Conservation (phyloP, 2,329 filamentous ascomycete species). For the Graphiopsis chlorocephala region DNA sequence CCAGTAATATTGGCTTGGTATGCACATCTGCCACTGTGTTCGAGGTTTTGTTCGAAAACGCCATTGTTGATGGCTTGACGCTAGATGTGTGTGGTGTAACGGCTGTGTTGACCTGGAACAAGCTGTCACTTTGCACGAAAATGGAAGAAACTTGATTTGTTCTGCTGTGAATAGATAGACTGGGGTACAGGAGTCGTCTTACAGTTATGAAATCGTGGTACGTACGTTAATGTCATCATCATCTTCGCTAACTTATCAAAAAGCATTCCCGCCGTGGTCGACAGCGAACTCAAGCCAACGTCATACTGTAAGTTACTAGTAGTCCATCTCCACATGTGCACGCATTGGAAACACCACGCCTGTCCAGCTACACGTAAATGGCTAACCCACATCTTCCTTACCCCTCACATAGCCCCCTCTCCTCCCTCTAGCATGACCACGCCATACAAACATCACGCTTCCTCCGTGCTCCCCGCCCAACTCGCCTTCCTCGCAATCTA, state of each 20-base stretch:
- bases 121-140: background rate
- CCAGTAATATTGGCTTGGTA: background rate
- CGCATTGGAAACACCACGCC: background rate
- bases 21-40: background rate
- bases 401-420: background rate
- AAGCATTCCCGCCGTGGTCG: background rate
- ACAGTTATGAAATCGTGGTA: background rate
- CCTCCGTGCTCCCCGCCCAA: conserved; percentile 61
- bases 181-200: background rate
- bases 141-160: background rate
- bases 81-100: background rate
- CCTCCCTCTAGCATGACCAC: conserved; percentile 12
- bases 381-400: background rate
- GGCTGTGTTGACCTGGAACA: background rate
- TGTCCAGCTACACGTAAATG: background rate
- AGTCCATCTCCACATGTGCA: background rate
- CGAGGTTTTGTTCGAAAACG: background rate
- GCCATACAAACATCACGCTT: conserved; percentile 8
- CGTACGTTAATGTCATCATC: background rate
- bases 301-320: no score
- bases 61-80: background rate
- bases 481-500: conserved; percentile 92
- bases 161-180: rapidly evolving
- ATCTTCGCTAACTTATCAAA: no score
- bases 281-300: background rate